Conservation (phyloP, 2,329 filamentous ascomycete species). For the Orbilia brochopaga region DNA sequence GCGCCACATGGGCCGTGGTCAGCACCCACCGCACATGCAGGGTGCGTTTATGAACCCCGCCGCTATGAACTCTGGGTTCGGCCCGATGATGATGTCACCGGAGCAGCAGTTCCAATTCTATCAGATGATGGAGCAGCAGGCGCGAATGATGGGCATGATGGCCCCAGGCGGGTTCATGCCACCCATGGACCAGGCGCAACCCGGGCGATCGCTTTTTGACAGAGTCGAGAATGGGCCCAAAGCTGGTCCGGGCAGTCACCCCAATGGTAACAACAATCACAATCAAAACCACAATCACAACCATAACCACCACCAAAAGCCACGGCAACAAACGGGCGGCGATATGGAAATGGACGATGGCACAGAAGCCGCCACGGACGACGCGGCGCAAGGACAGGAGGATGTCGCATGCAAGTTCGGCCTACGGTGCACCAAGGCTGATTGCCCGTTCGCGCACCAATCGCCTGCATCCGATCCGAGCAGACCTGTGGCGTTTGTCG, state of each 20-base stretch:
- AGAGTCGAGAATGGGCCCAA: constrained; percentile 57
- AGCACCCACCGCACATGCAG: constrained; percentile 59
- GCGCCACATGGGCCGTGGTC: constrained; percentile 62
- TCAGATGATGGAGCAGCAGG: constrained; percentile 82
- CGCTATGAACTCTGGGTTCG: constrained; percentile 53
- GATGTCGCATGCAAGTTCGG: constrained; percentile 79
- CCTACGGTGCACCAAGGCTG: constrained; percentile 81
- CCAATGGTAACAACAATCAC: constrained; percentile 49
- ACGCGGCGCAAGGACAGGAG: constrained; percentile 52
- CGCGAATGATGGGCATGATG: constrained; percentile 81
- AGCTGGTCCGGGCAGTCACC: constrained; percentile 51
- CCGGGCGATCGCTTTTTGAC: constrained; percentile 40
- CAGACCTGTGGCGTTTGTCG: constrained; percentile 72
- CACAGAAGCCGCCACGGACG: constrained; percentile 3
- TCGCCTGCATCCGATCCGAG: constrained; percentile 85
- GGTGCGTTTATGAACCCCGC: constrained; percentile 54
- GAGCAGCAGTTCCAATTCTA: constrained; percentile 76
- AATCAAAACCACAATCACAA: constrained; percentile 39
- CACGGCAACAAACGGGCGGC: constrained; percentile 25
- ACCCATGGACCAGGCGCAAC: constrained; percentile 14
- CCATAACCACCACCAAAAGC: constrained; percentile 9
- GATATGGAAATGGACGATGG: constrained; percentile 49
- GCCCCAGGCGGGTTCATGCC: constrained; percentile 53
- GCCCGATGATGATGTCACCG: constrained; percentile 62
- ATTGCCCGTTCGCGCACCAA: constrained; percentile 93